Percentiles rank a stretch among this genome's conserved stretches.
Evolutionary conservation across 768 basidiomycete species (phyloP).

Genomic region (Suillus lakei): DNA sequence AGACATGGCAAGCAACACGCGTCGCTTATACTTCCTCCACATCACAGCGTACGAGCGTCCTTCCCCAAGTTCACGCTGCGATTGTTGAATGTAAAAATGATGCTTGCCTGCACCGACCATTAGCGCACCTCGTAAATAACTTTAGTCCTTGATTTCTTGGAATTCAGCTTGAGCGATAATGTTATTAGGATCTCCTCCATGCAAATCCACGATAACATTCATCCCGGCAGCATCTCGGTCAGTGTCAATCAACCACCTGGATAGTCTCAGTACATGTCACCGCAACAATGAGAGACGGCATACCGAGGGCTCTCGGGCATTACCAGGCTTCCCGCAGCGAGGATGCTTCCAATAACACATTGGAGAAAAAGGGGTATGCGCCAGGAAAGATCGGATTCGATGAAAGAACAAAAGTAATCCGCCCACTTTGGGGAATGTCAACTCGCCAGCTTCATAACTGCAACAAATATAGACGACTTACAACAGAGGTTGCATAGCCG

Average conservation of each 20-base stretch:
- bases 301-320: constrained; percentile 93
- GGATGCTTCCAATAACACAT: constrained; percentile 82
- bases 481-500: constrained; percentile 89
- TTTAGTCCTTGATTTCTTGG: constrained; percentile 84
- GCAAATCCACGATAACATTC: constrained; percentile 85
- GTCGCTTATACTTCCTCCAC: constrained; percentile 86
- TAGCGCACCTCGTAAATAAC: constrained; percentile 66
- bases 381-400: constrained; percentile 89
- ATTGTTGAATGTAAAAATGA: constrained; percentile 8
- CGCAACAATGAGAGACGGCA: constrained; percentile 10
- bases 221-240: constrained; percentile 85
- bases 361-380: constrained; percentile 88
- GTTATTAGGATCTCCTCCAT: constrained; percentile 78
- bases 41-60: constrained; percentile 77
- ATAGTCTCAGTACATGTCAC: constrained; percentile 10
- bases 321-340: constrained; percentile 77
- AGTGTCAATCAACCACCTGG: constrained; percentile 88
- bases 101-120: not conserved
- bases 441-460: constrained; percentile 1
- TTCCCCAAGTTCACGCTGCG: constrained; percentile 75
- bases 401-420: constrained; percentile 91
- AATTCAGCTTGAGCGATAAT: constrained; percentile 80
- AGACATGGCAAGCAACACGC: constrained; percentile 93
- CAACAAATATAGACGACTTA: constrained; percentile 43
- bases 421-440: constrained; percentile 65